Conservation (phyloP, 108 stramenopile species). For the Nitzschia sp. region DNA sequence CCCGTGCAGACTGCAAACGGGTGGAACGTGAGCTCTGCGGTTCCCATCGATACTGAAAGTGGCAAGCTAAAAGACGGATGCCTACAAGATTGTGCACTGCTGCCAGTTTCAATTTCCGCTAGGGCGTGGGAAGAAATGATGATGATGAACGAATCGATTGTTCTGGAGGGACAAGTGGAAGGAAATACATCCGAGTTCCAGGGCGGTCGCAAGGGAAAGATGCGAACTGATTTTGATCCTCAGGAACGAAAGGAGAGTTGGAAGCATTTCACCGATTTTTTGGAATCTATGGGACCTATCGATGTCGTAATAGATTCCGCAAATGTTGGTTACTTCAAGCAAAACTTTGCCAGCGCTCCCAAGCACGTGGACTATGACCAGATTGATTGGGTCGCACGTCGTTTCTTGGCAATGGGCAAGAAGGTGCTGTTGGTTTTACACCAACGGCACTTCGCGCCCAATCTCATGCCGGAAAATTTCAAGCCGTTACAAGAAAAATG, state of each 20-base stretch:
- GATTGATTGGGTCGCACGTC: constrained; percentile 85
- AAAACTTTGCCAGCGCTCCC: constrained; percentile 80
- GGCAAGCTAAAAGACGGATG: constrained; percentile 54
- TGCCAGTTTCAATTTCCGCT: constrained; percentile 57
- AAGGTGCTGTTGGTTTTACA: constrained; percentile 80
- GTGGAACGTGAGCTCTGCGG: constrained; percentile 51
- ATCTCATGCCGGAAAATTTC: constrained; percentile 57
- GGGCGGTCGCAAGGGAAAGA: constrained; percentile 87
- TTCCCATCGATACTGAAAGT: constrained; percentile 54
- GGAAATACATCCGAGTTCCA: constrained; percentile 61
- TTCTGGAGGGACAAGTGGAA: constrained; percentile 57
- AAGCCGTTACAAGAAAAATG: constrained; percentile 45
- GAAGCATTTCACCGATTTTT: constrained; percentile 38
- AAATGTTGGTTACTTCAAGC: constrained; percentile 95
- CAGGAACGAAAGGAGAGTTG: constrained; percentile 37
- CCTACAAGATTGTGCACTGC: constrained; percentile 42
- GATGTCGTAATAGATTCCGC: constrained; percentile 96
- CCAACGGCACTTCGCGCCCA: constrained; percentile 69
- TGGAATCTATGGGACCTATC: constrained; percentile 6
- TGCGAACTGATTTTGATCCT: constrained; percentile 36
- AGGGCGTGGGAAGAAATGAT: constrained; percentile 65
- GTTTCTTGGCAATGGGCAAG: constrained; percentile 48
- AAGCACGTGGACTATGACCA: constrained; percentile 91
- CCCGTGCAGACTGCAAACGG: constrained; percentile 33
- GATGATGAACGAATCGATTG: constrained; percentile 80